A percentile compares a stretch with the other conserved stretches of the same genome.
Evolutionary conservation across 2,329 filamentous ascomycete species (phyloP).

Genomic region (Fusarium sp.): DNA sequence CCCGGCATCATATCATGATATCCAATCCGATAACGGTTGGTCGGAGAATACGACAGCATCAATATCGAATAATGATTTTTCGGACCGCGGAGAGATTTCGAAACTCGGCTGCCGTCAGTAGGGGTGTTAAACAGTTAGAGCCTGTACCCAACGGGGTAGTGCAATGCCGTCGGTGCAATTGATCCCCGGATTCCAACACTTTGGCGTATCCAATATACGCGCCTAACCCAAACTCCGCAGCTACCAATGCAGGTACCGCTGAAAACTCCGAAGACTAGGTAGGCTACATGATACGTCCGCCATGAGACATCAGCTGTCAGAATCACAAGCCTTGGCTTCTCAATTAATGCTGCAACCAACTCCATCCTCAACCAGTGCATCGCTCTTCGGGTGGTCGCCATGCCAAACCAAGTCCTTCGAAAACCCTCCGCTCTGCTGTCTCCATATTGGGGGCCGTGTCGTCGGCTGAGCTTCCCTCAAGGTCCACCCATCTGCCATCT

Average conservation of each 20-base stretch:
- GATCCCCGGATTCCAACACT: conserved; percentile 16
- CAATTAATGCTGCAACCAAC: background rate
- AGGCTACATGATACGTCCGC: background rate
- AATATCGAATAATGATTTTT: conserved; percentile 6
- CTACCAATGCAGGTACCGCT: conserved; percentile 25
- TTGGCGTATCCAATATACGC: background rate
- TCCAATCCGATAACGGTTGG: background rate
- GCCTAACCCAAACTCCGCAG: conserved; percentile 37
- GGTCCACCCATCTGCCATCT: conserved; percentile 77
- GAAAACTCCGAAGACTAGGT: conserved; percentile 33
- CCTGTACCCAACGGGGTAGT: background rate
- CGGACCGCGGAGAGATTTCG: conserved; percentile 15
- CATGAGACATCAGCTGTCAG: background rate
- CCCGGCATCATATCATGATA: conserved; percentile 15
- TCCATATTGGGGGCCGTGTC: conserved; percentile 71
- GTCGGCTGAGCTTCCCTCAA: conserved; percentile 64
- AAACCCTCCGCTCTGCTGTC: conserved; percentile 83
- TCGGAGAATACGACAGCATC: background rate
- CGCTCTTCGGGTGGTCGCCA: conserved; percentile 76
- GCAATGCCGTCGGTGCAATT: conserved; percentile 42
- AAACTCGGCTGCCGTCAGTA: background rate
- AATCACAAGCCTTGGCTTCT: background rate
- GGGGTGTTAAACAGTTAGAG: background rate
- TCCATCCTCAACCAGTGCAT: conserved; percentile 69
- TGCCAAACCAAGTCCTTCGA: conserved; percentile 78